Conservation (phyloP, 2,329 filamentous ascomycete genomes). For the Cyclaneusma minus region DNA sequence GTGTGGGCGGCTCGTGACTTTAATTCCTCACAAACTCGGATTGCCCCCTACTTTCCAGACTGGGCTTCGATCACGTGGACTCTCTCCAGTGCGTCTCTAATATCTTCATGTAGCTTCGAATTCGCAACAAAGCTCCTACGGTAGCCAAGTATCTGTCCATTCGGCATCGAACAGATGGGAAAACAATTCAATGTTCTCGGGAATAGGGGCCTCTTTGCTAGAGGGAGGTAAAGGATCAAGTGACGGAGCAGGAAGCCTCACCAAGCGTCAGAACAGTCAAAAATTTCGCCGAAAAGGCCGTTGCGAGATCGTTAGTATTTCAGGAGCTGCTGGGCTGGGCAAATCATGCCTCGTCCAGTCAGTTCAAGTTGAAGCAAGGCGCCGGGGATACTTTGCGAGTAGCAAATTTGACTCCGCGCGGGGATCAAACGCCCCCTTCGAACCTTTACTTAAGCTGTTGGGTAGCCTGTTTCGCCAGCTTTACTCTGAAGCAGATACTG, state of each 20-base stretch:
- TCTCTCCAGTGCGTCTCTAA: no score
- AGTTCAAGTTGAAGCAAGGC: constrained; percentile 42
- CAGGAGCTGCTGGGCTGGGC: constrained; percentile 46
- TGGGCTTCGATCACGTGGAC: no score
- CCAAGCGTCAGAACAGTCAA: constrained; percentile 10
- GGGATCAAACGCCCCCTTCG: constrained; percentile 44
- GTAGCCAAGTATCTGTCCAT: not conserved
- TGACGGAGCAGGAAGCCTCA: constrained; percentile 16
- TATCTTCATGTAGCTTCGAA: no score
- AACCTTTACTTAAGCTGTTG: constrained; percentile 46
- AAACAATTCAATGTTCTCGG: constrained; percentile 1
- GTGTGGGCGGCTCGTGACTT: no score
- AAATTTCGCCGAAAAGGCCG: constrained; percentile 47
- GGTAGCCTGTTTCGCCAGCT: constrained; percentile 53
- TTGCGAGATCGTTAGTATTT: constrained; percentile 46
- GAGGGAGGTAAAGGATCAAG: constrained; percentile 2
- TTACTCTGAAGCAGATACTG: constrained; percentile 50
- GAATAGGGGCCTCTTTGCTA: constrained; percentile 1
- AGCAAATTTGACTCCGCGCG: constrained; percentile 50
- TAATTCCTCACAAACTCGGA: no score
- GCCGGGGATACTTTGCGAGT: constrained; percentile 47
- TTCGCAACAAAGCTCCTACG: constrained; percentile 1
- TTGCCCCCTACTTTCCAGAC: no score
- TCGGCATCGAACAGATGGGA: constrained; percentile 1
- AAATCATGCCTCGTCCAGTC: constrained; percentile 51